Evolutionary conservation across 805 yeast species (phyloP), one percentile per base, ranked within the genome.

Genomic region (Metschnikowia anglica): DNA sequence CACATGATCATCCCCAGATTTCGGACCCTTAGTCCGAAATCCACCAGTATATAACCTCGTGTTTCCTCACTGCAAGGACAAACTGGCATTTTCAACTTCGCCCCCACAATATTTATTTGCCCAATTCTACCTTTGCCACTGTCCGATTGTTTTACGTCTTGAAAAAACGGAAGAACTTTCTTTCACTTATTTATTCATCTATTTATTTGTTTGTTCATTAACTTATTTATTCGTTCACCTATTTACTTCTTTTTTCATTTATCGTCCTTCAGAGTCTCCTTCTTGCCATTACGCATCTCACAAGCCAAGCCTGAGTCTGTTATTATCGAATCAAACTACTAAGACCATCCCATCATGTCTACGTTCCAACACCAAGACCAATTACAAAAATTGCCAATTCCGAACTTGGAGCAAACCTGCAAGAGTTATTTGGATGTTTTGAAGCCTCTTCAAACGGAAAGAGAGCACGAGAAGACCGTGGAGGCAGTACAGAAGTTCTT

Each of bases 381-480:
- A 40, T 68, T 86, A 29, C 60, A 73, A 44, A 83, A 80, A 60
- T 72, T 89, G 24, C 97, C 97, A 6, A 85, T 89, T 32, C 97
- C 97, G 2, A 77, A 80, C 21, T 70, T 89, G 43, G 64, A 72
- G 25, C 81, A 79, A 39, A 84, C 96, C 0, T 78, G 93, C 54
- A 55, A 67, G 15, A 72, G 74, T 52, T 89, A 88, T 58, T 66
- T 89, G 42, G 73, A 74, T 16, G 83, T 79, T 8, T 70, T 89
- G 29, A 77, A 78, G 59, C 96, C 97, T 0, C 68, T 89, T n/a
- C 96, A 87, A 62, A 85, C 88, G 5, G 83, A 80, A 34, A 67
- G 64, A 26, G 96, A 88, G 60, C 85, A 85, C 58, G 62, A 63
- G 39, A 68, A 70, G 31, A 86, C 96, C 1, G 59, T 72, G 4